Percentiles rank a stretch among this genome's conserved stretches.
These are phyloP conservation scores for Botrytis squamosa DNA, from an alignment of 2,329 filamentous ascomycete genomes.

Conservation along the genomic window DNA sequence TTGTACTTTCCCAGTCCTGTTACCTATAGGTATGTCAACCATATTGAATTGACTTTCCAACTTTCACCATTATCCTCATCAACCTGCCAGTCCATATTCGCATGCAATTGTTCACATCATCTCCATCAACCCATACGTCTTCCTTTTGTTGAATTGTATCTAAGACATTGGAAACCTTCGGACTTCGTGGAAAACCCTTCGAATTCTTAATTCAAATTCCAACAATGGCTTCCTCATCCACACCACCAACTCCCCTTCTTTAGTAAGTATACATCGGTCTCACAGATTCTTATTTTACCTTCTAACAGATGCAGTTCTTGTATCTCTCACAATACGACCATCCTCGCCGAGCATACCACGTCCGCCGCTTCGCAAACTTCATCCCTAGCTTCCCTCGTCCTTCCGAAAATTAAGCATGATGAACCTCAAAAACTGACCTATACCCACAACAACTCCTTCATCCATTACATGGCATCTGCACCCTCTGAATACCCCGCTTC, in stretches of 20 bases:
- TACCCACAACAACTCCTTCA: conserved; percentile 86
- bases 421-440: conserved; percentile 87
- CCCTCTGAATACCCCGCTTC: conserved; percentile 60
- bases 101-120: background rate
- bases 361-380: conserved; percentile 80
- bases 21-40: background rate
- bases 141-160: background rate
- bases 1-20: conserved; percentile 1
- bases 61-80: background rate
- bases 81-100: background rate
- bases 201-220: background rate
- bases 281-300: background rate
- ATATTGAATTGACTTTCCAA: background rate
- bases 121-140: background rate
- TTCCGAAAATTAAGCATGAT: conserved; percentile 87
- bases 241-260: conserved; percentile 65
- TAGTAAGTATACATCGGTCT: conserved; percentile 54
- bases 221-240: conserved; percentile 70
- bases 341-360: conserved; percentile 88
- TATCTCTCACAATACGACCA: conserved; percentile 90
- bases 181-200: background rate
- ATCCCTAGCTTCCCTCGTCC: conserved; percentile 86
- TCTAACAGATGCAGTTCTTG: conserved; percentile 63
- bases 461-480: conserved; percentile 91
- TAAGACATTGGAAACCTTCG: background rate